phyloP scores from a whole-genome alignment of 2,329 filamentous ascomycete genomes.

The Truncatella angustata region DNA sequence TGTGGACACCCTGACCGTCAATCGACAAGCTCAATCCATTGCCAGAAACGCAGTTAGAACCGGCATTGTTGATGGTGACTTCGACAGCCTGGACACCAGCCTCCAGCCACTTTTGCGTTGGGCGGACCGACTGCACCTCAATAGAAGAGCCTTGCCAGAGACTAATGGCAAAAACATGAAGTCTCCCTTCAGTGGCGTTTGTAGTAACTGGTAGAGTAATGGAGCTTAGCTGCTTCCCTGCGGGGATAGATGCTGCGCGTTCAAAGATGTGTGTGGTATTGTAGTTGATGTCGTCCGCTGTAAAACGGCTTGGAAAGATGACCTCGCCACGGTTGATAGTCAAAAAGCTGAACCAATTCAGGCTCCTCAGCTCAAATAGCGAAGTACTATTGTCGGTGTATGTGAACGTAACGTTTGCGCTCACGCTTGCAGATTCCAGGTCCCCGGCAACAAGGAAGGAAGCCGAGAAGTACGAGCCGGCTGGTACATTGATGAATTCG shows the following conservation, averaged over 20 bases:
- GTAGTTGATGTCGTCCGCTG: slow-evolving; percentile 35
- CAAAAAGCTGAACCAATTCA: slow-evolving; percentile 42
- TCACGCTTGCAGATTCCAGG: slow-evolving; percentile 34
- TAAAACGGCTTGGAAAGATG: slow-evolving; percentile 40
- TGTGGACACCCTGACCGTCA: slow-evolving; percentile 35
- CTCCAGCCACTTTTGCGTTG: slow-evolving; percentile 35
- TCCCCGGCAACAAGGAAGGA: slow-evolving; percentile 43
- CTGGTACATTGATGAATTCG: slow-evolving; percentile 35
- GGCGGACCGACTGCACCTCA: slow-evolving; percentile 33
- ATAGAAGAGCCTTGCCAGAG: slow-evolving; percentile 24
- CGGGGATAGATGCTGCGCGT: slow-evolving; percentile 35
- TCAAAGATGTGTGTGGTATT: slow-evolving; percentile 46
- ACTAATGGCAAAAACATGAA: slow-evolving; percentile 37
- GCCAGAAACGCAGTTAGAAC: slow-evolving; percentile 28
- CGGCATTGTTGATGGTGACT: slow-evolving; percentile 35
- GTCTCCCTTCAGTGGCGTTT: slow-evolving; percentile 32
- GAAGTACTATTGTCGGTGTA: slow-evolving; percentile 41
- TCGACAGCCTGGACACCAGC: slow-evolving; percentile 34
- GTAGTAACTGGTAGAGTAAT: slow-evolving; percentile 39
- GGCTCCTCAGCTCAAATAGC: slow-evolving; percentile 39
- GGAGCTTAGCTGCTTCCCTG: slow-evolving; percentile 34
- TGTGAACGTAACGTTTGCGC: slow-evolving; percentile 38
- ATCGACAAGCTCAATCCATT: slow-evolving; percentile 26
- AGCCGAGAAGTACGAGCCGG: slow-evolving; percentile 36
- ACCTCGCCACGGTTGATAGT: slow-evolving; percentile 45